Conservation (phyloP, 441 rosid genomes). For the Gossypium trilobum region DNA sequence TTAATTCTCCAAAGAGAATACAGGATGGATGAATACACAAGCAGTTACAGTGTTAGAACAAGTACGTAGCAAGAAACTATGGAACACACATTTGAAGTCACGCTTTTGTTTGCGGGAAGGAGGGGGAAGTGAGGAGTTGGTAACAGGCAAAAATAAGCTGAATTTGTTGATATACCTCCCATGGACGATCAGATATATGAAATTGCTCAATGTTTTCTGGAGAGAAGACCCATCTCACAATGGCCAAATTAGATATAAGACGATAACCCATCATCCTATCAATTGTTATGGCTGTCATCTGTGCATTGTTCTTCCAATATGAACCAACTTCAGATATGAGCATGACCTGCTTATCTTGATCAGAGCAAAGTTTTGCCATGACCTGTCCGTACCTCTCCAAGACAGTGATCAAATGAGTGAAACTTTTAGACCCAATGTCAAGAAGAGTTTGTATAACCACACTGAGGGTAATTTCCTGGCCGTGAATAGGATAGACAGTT, state of each 20-base stretch:
- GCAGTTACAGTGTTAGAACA: not conserved
- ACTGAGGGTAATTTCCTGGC: slow-evolving; percentile 55
- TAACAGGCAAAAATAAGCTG: not conserved
- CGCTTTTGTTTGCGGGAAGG: not conserved
- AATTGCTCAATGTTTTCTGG: slow-evolving; percentile 66
- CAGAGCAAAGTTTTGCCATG: slow-evolving; percentile 62
- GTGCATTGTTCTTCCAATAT: slow-evolving; percentile 78
- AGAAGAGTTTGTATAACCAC: slow-evolving; percentile 79
- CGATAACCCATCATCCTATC: slow-evolving; percentile 99
- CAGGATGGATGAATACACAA: not conserved
- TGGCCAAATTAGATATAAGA: slow-evolving; percentile 85
- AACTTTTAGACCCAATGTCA: slow-evolving; percentile 94
- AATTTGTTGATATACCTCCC: slow-evolving; percentile 62
- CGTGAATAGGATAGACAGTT: slow-evolving; percentile 58
- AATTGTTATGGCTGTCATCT: slow-evolving; percentile 80
- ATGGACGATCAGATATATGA: slow-evolving; percentile 74
- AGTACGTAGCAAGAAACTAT: not conserved
- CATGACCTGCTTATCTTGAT: slow-evolving; percentile 70
- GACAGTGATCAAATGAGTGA: slow-evolving; percentile 88
- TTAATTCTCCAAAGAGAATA: not conserved
- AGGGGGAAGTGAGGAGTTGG: not conserved
- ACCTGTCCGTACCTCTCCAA: slow-evolving; percentile 94
- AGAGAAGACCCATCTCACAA: slow-evolving; percentile 92
- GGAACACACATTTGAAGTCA: not conserved
- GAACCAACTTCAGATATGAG: slow-evolving; percentile 76